These are phyloP conservation scores for Pyricularia grisea DNA, from an alignment of 2,329 filamentous ascomycete genomes.

Conservation along the genomic window DNA sequence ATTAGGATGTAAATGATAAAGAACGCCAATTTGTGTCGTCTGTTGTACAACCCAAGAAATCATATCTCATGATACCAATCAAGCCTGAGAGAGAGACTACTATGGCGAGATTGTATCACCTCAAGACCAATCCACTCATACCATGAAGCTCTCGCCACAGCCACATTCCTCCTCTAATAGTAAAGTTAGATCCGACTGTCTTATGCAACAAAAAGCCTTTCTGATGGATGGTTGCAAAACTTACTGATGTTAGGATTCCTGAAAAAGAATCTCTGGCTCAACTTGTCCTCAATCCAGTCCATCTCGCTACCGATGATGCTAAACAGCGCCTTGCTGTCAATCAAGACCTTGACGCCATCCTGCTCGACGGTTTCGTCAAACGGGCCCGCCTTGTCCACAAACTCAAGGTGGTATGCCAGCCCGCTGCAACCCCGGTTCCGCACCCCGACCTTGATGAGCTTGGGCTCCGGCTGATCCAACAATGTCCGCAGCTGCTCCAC, in stretches of 20 bases:
- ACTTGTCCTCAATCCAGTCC: constrained; percentile 96
- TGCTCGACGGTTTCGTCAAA: constrained; percentile 94
- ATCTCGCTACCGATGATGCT: constrained; percentile 98
- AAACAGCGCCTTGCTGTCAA: constrained; percentile 94
- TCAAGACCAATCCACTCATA: constrained; percentile 28
- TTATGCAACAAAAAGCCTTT: neutral
- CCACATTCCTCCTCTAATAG: constrained; percentile 82
- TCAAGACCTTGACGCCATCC: constrained; percentile 89
- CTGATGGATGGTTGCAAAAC: constrained; percentile 25
- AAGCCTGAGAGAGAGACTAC: neutral
- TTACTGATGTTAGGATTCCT: constrained; percentile 96
- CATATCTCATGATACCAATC: neutral
- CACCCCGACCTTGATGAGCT: constrained; percentile 89
- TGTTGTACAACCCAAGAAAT: neutral
- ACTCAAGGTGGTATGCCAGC: constrained; percentile 87
- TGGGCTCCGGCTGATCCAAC: constrained; percentile 77
- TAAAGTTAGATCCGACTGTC: constrained; percentile 18
- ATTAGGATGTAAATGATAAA: neutral
- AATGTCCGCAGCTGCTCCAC: constrained; percentile 69
- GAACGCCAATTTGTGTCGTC: neutral
- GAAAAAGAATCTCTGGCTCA: constrained; percentile 88
- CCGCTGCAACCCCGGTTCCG: constrained; percentile 92
- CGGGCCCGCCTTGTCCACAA: constrained; percentile 77
- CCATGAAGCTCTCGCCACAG: constrained; percentile 94
- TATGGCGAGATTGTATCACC: neutral